Percentiles rank a stretch among this genome's conserved stretches.
Evolutionary conservation across 2,329 filamentous ascomycete genomes (phyloP).

Genomic region (Alternaria conjuncta): DNA sequence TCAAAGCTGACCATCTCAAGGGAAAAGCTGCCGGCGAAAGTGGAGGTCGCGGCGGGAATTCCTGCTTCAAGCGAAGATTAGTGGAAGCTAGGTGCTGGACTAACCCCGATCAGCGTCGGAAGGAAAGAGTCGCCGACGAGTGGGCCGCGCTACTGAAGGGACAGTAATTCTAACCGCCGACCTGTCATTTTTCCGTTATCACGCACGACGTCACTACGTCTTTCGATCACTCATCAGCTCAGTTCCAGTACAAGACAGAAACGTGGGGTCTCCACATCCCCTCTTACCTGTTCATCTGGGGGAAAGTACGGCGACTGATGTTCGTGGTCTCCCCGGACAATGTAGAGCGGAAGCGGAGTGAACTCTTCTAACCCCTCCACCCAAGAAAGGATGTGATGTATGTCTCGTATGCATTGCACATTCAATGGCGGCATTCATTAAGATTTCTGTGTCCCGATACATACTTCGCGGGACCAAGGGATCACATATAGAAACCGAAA

Average conservation of each 20-base stretch:
- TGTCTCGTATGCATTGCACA: neutral
- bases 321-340: neutral
- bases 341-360: neutral
- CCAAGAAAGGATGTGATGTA: neutral
- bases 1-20: constrained; percentile 7
- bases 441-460: neutral
- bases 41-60: constrained; percentile 20
- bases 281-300: neutral
- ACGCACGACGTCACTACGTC: neutral
- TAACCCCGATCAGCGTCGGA: neutral
- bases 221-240: neutral
- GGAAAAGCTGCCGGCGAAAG: constrained; percentile 4
- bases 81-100: neutral
- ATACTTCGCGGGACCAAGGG: neutral
- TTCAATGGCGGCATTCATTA: neutral
- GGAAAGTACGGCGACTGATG: neutral
- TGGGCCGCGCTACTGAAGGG: neutral
- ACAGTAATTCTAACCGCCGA: constrained; percentile 8
- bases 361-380: neutral
- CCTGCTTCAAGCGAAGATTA: neutral
- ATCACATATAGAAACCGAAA: neutral
- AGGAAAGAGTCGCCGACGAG: constrained; percentile 11
- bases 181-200: neutral
- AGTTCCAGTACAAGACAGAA: neutral
- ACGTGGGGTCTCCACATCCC: neutral